phyloP scores from a whole-genome alignment of 306 rosid species.

The Medicago arabica region DNA sequence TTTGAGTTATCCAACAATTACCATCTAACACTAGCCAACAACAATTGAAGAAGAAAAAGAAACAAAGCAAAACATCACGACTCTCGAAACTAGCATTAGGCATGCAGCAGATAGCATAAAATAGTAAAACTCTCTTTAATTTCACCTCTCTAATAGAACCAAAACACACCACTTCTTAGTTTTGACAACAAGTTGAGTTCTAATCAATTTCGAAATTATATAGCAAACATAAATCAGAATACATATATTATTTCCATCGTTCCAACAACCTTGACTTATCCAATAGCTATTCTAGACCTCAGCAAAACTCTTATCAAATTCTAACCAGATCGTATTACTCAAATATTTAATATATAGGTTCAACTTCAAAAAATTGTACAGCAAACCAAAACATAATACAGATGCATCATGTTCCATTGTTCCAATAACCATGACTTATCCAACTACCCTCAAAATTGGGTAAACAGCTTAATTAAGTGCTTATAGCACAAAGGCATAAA shows the following conservation, averaged over 20 bases:
- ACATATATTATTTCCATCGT: no score
- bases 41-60: not conserved
- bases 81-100: not conserved
- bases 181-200: not conserved
- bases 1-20: constrained; percentile 1
- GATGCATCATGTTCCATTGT: not conserved
- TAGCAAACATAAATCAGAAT: not conserved
- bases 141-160: no score
- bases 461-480: no score
- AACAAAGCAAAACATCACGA: not conserved
- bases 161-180: not conserved
- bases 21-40: not conserved
- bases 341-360: not conserved
- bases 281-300: not conserved
- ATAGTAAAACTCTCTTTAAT: no score
- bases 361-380: not conserved
- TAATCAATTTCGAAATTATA: not conserved
- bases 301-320: no score
- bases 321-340: no score
- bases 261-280: not conserved
- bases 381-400: not conserved
- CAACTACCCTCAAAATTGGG: not conserved
- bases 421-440: not conserved
- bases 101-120: no score
- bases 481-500: no score